Evolutionary conservation across 352 stramenopile species (phyloP).

Genomic region (Pythium rhizo-oryzae): DNA sequence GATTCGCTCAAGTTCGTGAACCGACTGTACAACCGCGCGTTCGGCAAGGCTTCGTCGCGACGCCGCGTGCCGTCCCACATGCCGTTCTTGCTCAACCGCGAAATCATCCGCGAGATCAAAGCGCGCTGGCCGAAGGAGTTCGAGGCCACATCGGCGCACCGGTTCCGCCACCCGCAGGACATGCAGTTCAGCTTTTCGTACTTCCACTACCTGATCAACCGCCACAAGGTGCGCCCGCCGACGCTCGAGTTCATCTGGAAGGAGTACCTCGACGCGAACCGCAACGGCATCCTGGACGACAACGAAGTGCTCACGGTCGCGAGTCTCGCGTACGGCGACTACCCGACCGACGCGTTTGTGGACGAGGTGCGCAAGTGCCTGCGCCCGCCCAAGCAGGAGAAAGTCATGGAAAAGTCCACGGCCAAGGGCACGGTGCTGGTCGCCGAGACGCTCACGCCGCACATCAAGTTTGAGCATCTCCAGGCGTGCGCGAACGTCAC

Average conservation of each 20-base stretch:
- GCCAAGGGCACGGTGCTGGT: slow-evolving; percentile 62
- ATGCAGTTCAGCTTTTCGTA: slow-evolving; percentile 97
- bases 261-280: slow-evolving; percentile 91
- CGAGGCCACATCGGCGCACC: slow-evolving; percentile 78
- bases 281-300: slow-evolving; percentile 88
- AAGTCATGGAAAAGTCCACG: slow-evolving; percentile 65
- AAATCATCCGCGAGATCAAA: slow-evolving; percentile 91
- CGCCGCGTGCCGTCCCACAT: slow-evolving; percentile 94
- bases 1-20: slow-evolving; percentile 93
- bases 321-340: slow-evolving; percentile 76
- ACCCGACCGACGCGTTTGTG: slow-evolving; percentile 70
- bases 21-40: slow-evolving; percentile 89
- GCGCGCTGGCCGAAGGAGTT: slow-evolving; percentile 71
- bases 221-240: slow-evolving; percentile 73
- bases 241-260: slow-evolving; percentile 82
- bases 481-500: slow-evolving; percentile 50
- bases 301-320: slow-evolving; percentile 92
- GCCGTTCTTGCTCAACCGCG: slow-evolving; percentile 92
- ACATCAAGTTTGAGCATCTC: slow-evolving; percentile 71
- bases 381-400: slow-evolving; percentile 69
- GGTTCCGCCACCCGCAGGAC: slow-evolving; percentile 91
- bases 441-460: slow-evolving; percentile 71
- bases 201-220: slow-evolving; percentile 94
- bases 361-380: slow-evolving; percentile 68
- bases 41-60: slow-evolving; percentile 71